Conservation (phyloP, 2,329 filamentous ascomycete species). For the Paecilomyces formosus region DNA sequence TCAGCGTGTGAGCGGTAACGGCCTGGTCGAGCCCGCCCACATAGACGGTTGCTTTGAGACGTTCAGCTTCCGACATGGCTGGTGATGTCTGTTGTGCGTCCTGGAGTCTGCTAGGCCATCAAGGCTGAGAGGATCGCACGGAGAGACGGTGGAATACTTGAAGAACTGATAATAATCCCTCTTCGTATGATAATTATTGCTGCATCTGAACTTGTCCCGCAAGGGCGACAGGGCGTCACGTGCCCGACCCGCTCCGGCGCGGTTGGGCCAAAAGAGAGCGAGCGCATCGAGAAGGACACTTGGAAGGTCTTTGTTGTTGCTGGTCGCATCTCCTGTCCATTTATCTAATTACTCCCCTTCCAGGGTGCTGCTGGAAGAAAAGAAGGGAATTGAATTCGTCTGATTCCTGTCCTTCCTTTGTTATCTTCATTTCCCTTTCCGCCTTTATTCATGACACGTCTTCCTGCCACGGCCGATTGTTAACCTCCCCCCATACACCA, state of each 20-base stretch:
- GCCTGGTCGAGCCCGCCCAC: constrained; percentile 79
- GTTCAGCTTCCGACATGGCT: constrained; percentile 70
- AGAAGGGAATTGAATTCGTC: neutral
- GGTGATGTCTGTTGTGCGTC: constrained; percentile 3
- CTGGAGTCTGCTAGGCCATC: neutral
- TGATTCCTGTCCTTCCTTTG: neutral
- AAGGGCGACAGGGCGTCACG: constrained; percentile 24
- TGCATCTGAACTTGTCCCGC: neutral
- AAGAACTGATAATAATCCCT: too few relatives aligned
- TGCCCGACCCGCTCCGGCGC: constrained; percentile 15
- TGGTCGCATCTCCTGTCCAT: neutral
- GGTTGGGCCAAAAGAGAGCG: constrained; percentile 1
- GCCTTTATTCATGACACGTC: constrained; percentile 1
- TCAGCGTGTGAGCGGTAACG: constrained; percentile 67
- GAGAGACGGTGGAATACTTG: too few relatives aligned
- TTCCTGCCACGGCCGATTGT: constrained; percentile 8
- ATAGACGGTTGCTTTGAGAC: constrained; percentile 86
- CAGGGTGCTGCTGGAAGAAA: neutral
- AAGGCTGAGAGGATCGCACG: neutral
- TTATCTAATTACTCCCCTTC: neutral
- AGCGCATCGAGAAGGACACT: constrained; percentile 25
- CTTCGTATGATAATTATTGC: too few relatives aligned
- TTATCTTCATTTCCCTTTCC: constrained; percentile 7
- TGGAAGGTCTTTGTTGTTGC: constrained; percentile 18
- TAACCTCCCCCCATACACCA: constrained; percentile 14